A percentile compares a stretch with the other conserved stretches of the same genome.
Conservation (phyloP, 2,329 filamentous ascomycete species). For the Ceratocystis huliohia region DNA sequence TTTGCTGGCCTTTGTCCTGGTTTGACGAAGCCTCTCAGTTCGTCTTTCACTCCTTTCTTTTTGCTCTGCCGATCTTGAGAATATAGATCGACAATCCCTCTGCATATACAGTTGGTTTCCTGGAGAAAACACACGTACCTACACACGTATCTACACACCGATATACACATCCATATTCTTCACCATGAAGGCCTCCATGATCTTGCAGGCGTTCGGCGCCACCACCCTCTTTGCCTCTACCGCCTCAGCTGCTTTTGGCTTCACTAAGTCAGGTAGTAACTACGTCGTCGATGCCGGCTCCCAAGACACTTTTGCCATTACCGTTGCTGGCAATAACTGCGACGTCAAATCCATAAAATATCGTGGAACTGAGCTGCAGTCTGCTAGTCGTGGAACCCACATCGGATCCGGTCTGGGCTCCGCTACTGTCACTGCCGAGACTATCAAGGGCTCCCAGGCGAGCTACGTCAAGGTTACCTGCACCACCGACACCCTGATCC, state of each 20-base stretch:
- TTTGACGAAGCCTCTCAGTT: constrained; percentile 19
- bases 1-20: constrained; percentile 13
- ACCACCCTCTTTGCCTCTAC: constrained; percentile 23
- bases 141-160: neutral
- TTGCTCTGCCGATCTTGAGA: neutral
- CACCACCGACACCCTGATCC: constrained; percentile 45
- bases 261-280: constrained; percentile 31
- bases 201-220: constrained; percentile 14
- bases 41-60: constrained; percentile 11
- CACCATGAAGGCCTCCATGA: constrained; percentile 15
- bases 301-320: constrained; percentile 38
- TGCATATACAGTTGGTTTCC: constrained; percentile 1
- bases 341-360: constrained; percentile 53
- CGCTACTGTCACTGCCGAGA: constrained; percentile 40
- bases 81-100: neutral
- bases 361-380: constrained; percentile 47
- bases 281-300: constrained; percentile 39
- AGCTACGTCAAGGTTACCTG: constrained; percentile 50
- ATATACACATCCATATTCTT: too few species aligned
- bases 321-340: constrained; percentile 41
- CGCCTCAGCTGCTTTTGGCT: constrained; percentile 33
- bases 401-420: constrained; percentile 47
- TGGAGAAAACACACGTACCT: constrained; percentile 9
- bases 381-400: constrained; percentile 39
- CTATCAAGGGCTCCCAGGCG: constrained; percentile 25